Base-by-base conservation (phyloP, 306 rosid species). In the Rosa lucieae region DNA sequence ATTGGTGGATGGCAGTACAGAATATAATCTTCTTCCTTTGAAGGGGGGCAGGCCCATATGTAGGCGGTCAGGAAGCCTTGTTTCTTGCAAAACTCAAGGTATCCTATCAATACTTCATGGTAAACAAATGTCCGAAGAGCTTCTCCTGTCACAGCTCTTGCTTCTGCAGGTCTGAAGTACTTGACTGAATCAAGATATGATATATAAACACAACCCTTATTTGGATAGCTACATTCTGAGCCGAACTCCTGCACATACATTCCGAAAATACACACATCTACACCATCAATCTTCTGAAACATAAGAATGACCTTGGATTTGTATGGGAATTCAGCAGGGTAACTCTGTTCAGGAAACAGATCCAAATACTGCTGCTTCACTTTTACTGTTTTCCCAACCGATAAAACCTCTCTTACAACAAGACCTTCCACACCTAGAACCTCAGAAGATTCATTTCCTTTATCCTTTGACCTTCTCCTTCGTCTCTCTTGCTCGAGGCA, bases 241-340 rank as follows among this genome's bases (percentile, higher is more conserved):
- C 97, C 91, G 61, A 84, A 92, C 79, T 92, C 97, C 44, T 90
- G 94, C 65, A 84, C 91, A 26, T 88, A 89, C 88, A 92, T 51
- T 47, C 74, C 84, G 39, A 88, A 92, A 48, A 92, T 74, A 78
- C 92, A 92, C 39, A 92, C 80, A 55, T 90, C 97, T 43, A 78
- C 89, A 15, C 94, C 97, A 51, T 85, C 94, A 76, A 90, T 89
- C 82, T 86, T 75, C 79, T 92, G 96, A 88, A 90, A 92, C 82
- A 90, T 75, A 77, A 92, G 87, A 82, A 90, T 83, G 26, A 81
- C 89, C 82, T 88, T 91, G 62, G 82, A 86, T 59, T 70, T 79
- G 58, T 86, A 92, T 51, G 87, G 84, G 80, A 90, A 90, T 58
- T 89, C 92, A 20, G 75, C 51, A 44, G 96, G 91, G 73, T 90